phyloP scores from a whole-genome alignment of 2,329 filamentous ascomycete genomes.

The Pseudogymnoascus sp. region DNA sequence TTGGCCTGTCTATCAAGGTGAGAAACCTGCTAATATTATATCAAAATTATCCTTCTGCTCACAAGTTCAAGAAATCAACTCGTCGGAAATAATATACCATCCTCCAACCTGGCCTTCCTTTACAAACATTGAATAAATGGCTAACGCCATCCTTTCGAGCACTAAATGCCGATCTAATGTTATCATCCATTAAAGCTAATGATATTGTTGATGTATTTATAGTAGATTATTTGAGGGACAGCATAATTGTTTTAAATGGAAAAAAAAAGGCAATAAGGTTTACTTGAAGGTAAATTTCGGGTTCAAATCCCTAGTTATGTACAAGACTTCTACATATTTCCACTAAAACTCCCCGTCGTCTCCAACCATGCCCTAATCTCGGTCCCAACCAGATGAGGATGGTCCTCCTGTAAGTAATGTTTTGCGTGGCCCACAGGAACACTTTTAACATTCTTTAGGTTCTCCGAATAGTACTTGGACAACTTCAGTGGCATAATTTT shows the following conservation, averaged over 20 bases:
- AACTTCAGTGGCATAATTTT: neutral
- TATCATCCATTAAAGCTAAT: too few species aligned
- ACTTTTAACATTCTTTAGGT: constrained; percentile 8
- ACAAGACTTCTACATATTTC: neutral
- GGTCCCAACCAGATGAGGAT: constrained; percentile 6
- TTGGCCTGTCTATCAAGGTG: neutral
- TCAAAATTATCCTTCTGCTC: neutral
- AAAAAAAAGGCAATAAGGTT: too few species aligned
- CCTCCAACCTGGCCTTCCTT: neutral
- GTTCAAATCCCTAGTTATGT: neutral
- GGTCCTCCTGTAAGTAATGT: constrained; percentile 1
- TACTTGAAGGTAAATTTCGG: neutral
- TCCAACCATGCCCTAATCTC: neutral
- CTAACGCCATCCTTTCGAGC: neutral
- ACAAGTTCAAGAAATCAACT: neutral
- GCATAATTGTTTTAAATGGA: neutral
- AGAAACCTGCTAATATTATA: neutral
- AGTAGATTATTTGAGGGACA: too few species aligned
- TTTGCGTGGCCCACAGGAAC: neutral
- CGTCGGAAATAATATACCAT: neutral
- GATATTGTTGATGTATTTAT: too few species aligned
- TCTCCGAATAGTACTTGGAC: neutral
- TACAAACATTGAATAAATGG: neutral
- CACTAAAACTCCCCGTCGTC: neutral
- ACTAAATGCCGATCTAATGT: neutral